These are phyloP conservation scores for Buxus sempervirens DNA, from an alignment of 164 flowering plant species.

Conservation along the genomic window DNA sequence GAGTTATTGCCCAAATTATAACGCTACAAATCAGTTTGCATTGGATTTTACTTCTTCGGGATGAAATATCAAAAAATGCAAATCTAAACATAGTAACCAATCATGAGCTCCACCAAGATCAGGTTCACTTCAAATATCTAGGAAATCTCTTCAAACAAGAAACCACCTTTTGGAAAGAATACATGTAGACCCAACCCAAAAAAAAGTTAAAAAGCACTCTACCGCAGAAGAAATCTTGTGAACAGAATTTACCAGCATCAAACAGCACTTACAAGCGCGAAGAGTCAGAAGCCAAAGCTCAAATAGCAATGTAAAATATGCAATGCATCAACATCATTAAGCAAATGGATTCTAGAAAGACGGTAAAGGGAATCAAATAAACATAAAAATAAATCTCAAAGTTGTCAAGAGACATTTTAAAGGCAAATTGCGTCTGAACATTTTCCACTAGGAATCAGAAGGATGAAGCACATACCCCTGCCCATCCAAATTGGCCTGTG, in stretches of 20 bases:
- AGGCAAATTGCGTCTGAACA: not conserved
- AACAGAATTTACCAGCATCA: not conserved
- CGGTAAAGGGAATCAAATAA: not conserved
- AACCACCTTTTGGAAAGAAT: too few species aligned
- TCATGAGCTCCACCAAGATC: too few species aligned
- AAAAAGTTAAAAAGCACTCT: too few species aligned
- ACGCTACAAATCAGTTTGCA: too few species aligned
- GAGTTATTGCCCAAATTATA: too few species aligned
- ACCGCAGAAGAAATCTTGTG: not conserved
- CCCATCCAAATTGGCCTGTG: constrained; percentile 42
- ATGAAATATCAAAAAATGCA: too few species aligned
- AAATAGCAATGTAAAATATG: not conserved
- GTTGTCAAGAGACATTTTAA: not conserved
- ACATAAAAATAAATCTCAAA: not conserved
- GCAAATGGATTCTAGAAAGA: not conserved
- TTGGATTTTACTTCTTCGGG: too few species aligned
- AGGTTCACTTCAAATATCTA: too few species aligned
- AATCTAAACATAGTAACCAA: too few species aligned
- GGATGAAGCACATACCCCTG: constrained; percentile 29
- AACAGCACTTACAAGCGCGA: too few species aligned
- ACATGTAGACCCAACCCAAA: too few species aligned
- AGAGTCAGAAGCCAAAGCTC: not conserved
- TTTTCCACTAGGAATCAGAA: constrained; percentile 6
- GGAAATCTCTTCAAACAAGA: too few species aligned
- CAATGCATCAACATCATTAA: not conserved